Base-by-base conservation (phyloP, 2,329 filamentous ascomycete genomes). In the Tolypocladium cylindrosporum region DNA sequence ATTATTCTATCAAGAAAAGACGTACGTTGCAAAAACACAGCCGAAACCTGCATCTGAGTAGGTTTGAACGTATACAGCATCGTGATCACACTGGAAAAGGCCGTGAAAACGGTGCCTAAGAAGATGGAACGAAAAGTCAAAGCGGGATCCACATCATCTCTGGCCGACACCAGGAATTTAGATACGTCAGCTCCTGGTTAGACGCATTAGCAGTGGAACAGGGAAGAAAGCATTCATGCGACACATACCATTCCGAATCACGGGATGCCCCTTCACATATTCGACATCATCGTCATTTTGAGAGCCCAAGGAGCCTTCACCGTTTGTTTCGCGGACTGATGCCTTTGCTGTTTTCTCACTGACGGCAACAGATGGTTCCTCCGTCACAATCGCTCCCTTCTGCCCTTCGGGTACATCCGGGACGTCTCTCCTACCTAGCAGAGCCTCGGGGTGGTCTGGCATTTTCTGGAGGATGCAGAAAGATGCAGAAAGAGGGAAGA, bases 81-180 rank as follows among this genome's bases (percentile, higher is more conserved):
- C 8, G 63, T 65, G 52, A 64, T 64, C 43, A 61, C 61, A 39
- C 63, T 65, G 6, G 64, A 62, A 1, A 65, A 55, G 1, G 62
- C 62, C 0, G 64, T 63, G 52, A 65, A 56, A 1, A 59, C 57
- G 0, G 64, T 63, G 42, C 64, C 64, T 19, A 64, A 19, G 24
- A 63, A 37, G 24, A 65, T 55, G 11, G 64, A 63, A 1, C 64
- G 59, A 48, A 65, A 64, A 1, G 63, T 65, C 45, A 65, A 39
- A 10, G 63, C 45, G 11, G 63, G 58, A 11, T 65, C 64, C 19
- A 59, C 61, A 11, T 65, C 64, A 16, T 65, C 64, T 10, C 62
- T 57, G 6, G 57, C 56, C 4, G 63, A 65, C 0, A 65, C 60
- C 2, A 65, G 39, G 45, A 58, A 64, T 14, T 62, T 62, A 53